Evolutionary conservation across 2,329 filamentous ascomycete genomes (phyloP), one percentile per base, ranked within the genome.

Genomic region (Escovopsis sp.): DNA sequence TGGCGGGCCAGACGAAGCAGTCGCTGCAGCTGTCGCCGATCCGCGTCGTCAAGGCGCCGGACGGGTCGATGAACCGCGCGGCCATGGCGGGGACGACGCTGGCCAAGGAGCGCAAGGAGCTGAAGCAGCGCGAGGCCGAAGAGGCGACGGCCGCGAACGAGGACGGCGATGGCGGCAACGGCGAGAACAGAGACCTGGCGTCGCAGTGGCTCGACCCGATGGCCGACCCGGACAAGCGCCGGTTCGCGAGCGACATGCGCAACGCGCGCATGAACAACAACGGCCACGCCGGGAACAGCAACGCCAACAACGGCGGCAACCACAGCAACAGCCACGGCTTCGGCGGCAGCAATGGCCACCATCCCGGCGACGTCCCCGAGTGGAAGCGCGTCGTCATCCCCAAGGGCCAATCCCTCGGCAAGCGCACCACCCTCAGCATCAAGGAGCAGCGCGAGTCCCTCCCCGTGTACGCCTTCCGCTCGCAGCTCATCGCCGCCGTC

Each of bases 121-220:
- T 94, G 45, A 76, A 84, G 41, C 84, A 94, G 49, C 81, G 92
- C 52, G 88, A 98, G 57, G 76, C 75, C 0, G 81, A 92, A 40
- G 85, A 58, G 63, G 81, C 60, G 62, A 63, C 65, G 2, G 79
- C 85, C 16, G 76, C 90, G 41, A 76, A 83, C 43, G 70, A 76
- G 0, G 21, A 25, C 8, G 21, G n/a, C n/a, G n/a, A n/a, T n/a
- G n/a, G n/a, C n/a, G n/a, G n/a, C n/a, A n/a, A n/a, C n/a, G n/a
- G n/a, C n/a, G 11, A 25, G 21, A 80, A 86, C 48, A 80, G 90
- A 23, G 86, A 96, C 48, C 64, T 98, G 3, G 76, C 79, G 35
- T 76, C 83, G 11, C 86, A 94, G 55, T 98, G 92, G 92, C 81
- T 94, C 39, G 90, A 98, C 54, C 90, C 90, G 0, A 94, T 98